Evolutionary conservation across 2,329 filamentous ascomycete genomes (phyloP), one percentile per base, ranked within the genome.

Genomic region (Daldinia eschscholtzii): DNA sequence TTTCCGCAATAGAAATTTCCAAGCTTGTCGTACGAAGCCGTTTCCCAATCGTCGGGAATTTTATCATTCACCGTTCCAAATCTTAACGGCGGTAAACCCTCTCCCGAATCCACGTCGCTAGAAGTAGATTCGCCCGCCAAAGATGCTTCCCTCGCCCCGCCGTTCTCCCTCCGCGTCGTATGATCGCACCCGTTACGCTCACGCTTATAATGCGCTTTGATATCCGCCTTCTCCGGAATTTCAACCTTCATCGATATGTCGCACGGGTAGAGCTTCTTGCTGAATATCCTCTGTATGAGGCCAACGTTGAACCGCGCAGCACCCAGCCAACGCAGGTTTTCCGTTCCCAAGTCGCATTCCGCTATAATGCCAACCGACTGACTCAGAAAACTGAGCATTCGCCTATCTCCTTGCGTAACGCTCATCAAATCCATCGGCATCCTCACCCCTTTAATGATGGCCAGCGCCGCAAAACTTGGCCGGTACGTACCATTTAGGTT

Each of bases 1-100:
- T 98, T 99, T 69, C 96, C 96, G 35, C 91, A 92, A 81, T 97
- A 98, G 79, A 99, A 97, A 76, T 93, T 98, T 53, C 94, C 94
- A 62, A 99, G 83, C 33, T 91, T 93, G 70, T 96, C 89, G 70
- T 92, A 87, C 0, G 92, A 88, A 2, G 92, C 82, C 20, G 91
- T 82, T 68, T 92, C 86, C 94, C 96, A 99, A 52, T 88, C 91
- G 1, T 87, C 82, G 0, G 94, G 94, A 0, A 98, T 79, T 15
- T 91, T 85, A 73, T 97, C 93, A 58, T 89, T 88, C 65, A 96
- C 83, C 0, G 93, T 95, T 57, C 96, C 96, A 75, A 93, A 97
- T 74, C 88, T 86, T 41, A 98, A 83, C 5, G 86, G 79, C 2
- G 94, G 95, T 9, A 98, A 83, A 0, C 90, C 89, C 6, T 82